Evolutionary conservation across 371 early-diverging fungal species (phyloP).

Genomic region (Sporodiniella umbellata): DNA sequence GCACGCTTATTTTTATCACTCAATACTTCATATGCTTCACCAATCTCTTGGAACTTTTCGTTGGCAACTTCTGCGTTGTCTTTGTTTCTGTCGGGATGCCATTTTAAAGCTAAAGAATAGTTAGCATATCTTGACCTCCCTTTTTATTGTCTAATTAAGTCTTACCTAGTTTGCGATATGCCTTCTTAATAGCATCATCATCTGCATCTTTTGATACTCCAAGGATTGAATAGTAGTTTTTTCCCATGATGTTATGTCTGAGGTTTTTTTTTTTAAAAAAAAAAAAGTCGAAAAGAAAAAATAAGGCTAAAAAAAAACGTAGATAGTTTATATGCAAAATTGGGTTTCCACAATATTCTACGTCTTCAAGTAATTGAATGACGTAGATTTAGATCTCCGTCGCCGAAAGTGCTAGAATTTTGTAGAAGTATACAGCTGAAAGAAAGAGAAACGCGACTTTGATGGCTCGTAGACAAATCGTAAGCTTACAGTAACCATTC

Average conservation of each 20-base stretch:
- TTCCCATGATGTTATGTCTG: slow-evolving; percentile 61
- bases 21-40: slow-evolving; percentile 97
- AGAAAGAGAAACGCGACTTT: no score
- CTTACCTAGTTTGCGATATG: slow-evolving; percentile 81
- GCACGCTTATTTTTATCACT: slow-evolving; percentile 88
- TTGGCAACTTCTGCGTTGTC: slow-evolving; percentile 28
- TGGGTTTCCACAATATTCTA: slow-evolving; percentile 12
- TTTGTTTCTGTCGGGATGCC: slow-evolving; percentile 53
- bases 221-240: slow-evolving; percentile 85
- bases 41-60: slow-evolving; percentile 53
- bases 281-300: slow-evolving; percentile 6
- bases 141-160: background rate
- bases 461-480: no score
- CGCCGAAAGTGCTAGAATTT: background rate
- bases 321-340: background rate
- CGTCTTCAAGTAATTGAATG: slow-evolving; percentile 7
- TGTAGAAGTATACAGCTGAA: no score
- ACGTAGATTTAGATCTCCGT: background rate
- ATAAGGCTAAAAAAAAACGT: background rate
- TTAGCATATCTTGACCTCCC: background rate
- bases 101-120: slow-evolving; percentile 37
- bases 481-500: no score
- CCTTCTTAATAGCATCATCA: slow-evolving; percentile 86
- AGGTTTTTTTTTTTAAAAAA: background rate
- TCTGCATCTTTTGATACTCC: slow-evolving; percentile 77